These are phyloP conservation scores for Chrysanthemum makinoi DNA, from an alignment of 129 eudicot species.

Conservation along the genomic window DNA sequence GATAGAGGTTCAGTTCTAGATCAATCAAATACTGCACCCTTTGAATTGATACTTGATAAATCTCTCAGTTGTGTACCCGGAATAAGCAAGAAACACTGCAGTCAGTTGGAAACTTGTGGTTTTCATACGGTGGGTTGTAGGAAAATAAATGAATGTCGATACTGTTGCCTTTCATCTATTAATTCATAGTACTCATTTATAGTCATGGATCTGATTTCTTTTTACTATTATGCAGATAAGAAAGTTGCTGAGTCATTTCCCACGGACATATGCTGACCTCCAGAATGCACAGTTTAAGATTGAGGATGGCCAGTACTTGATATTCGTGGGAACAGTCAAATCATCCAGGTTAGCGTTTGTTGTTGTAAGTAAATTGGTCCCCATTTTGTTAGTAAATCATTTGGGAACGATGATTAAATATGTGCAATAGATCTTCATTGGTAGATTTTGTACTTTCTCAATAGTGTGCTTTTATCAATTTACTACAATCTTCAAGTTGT, in stretches of 20 bases:
- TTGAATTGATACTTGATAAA: slow-evolving; percentile 64
- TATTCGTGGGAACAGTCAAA: slow-evolving; percentile 78
- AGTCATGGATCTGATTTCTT: background rate
- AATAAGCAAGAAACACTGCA: slow-evolving; percentile 55
- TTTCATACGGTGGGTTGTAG: slow-evolving; percentile 67
- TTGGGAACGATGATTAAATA: background rate
- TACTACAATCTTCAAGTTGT: slow-evolving; percentile 22
- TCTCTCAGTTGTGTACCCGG: slow-evolving; percentile 51
- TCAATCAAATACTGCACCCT: slow-evolving; percentile 32
- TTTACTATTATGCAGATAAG: slow-evolving; percentile 59
- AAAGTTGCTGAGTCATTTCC: slow-evolving; percentile 88
- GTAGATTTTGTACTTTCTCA: background rate
- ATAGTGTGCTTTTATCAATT: slow-evolving; percentile 7
- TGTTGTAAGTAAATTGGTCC: background rate
- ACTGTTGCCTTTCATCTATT: slow-evolving; percentile 10
- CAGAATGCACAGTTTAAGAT: slow-evolving; percentile 76
- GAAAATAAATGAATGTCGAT: slow-evolving; percentile 10
- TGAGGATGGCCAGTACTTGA: slow-evolving; percentile 82
- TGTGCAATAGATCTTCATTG: slow-evolving; percentile 6
- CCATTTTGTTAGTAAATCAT: slow-evolving; percentile 7
- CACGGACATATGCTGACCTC: slow-evolving; percentile 92
- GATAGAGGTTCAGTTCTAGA: slow-evolving; percentile 19
- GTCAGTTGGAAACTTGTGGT: slow-evolving; percentile 70
- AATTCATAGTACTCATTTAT: slow-evolving; percentile 6
- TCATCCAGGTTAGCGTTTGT: slow-evolving; percentile 64